Evolutionary conservation across 805 yeast genomes (phyloP), one percentile per base, ranked within the genome.

Genomic region (Yamadazyma kitorensis): DNA sequence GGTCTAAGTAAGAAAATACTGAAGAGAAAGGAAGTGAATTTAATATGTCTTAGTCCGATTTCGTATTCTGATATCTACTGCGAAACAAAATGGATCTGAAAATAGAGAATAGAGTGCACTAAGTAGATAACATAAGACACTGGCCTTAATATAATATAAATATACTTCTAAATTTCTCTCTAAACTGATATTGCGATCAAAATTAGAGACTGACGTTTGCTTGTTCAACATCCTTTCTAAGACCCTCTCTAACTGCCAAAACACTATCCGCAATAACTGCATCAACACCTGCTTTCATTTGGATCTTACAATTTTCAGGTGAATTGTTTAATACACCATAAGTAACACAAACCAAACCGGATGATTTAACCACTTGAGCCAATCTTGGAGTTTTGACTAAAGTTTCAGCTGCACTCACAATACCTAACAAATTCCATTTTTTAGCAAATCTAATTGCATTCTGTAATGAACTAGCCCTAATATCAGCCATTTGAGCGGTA

Each of bases 211-310:
- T n/a, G n/a, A n/a, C n/a, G n/a, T n/a, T n/a, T n/a, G n/a, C n/a
- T n/a, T n/a, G n/a, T n/a, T n/a, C n/a, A n/a, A n/a, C 59, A 29
- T 58, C 64, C 31, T 47, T 49, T 38, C 72, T 74, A 41, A 89
- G 68, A 6, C 86, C 96, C 48, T 82, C 82, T 53, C 95, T 72
- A n/a, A 89, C 94, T 0, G 96, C 96, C 51, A 89, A 68, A 2
- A 91, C 98, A 36, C 86, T 81, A 59, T 91, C 98, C 3, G 86
- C 97, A 61, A 91, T 91, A n/a, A 91, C 97, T 0, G 98, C 98
- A 68, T 91, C 98, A 9, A 91, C 96, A 6, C 98, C 98, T 3
- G 94, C 89, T 43, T 78, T 79, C 82, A 91, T 82, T 59, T 91
- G 96, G 37, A 84, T 65, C 46, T 78, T 80, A 18, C 95, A 88